Evolutionary conservation across 1,139 yeast species (phyloP), one percentile per base, ranked within the genome.

Genomic region (Meyerozyma athensensis): DNA sequence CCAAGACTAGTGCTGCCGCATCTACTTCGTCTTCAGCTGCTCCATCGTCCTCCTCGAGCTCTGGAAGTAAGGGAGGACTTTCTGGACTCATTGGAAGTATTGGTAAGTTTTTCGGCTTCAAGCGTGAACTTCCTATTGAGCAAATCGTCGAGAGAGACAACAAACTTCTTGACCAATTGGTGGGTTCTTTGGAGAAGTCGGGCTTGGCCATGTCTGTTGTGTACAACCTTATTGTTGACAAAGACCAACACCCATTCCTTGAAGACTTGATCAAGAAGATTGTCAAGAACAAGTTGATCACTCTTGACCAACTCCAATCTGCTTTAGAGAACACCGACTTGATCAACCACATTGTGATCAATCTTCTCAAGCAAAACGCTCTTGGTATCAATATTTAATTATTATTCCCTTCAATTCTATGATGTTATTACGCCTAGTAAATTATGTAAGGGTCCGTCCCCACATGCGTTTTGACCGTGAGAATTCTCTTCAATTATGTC

Each of bases 121-220:
- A 28, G 32, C 19, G 32, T 7, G 32, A 28, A 14, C 20, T 28
- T 5, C 20, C 19, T 4, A 12, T 28, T 9, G 32, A 28, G 20
- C 13, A 28, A n/a, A n/a, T 28, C 14, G 19, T 28, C 4, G 32
- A 19, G 20, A 28, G 32, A 28, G 32, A 28, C n/a, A 28, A 16
- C 17, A 6, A 4, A 3, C 32, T 28, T 28, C 32, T 28, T 10
- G 12, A 28, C 32, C 14, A 28, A 8, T 28, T 28, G 20, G 10
- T 28, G 10, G 32, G 32, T 22, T 58, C 64, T 2, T 50, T 60
- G 40, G 45, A 52, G 16, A 58, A 56, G 44, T 59, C 64, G 5
- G 65, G 65, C 16, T 52, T 60, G 36, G 63, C 51, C 26, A 50
- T 57, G 12, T 56, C 60, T 5, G 46, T 58, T 22, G 41, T 56